Evolutionary conservation across 2,329 filamentous ascomycete species (phyloP).

Genomic region (Bimuria novae-zelandiae): DNA sequence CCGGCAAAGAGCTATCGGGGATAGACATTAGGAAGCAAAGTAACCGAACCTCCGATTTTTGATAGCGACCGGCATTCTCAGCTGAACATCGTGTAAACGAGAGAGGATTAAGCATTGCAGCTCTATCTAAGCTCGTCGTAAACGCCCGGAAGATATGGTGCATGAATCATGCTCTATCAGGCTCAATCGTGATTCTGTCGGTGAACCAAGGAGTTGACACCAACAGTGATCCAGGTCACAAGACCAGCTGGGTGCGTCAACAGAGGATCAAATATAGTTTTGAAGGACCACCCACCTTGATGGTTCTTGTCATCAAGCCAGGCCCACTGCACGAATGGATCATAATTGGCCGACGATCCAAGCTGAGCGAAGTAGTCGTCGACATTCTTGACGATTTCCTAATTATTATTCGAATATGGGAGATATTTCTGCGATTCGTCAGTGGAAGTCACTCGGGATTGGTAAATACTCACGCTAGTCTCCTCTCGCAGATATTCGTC

Average conservation of each 20-base stretch:
- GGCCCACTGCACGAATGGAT: constrained; percentile 15
- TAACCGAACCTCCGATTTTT: too few relatives aligned
- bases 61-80: too few relatives aligned
- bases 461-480: constrained; percentile 37
- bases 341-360: constrained; percentile 4
- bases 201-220: neutral
- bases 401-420: constrained; percentile 19
- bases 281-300: neutral
- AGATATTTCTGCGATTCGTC: neutral
- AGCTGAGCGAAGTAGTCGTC: constrained; percentile 18
- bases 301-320: constrained; percentile 7
- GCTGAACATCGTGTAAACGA: too few relatives aligned
- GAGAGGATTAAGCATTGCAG: too few relatives aligned
- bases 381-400: neutral
- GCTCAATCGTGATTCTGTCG: neutral
- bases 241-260: neutral
- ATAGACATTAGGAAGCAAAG: too few relatives aligned
- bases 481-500: constrained; percentile 38
- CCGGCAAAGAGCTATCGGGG: too few relatives aligned
- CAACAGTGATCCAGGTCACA: neutral
- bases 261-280: neutral
- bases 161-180: neutral
- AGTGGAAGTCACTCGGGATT: neutral
- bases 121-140: too few relatives aligned
- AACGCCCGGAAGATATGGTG: neutral